Evolutionary conservation across 1,284 basidiomycete species (phyloP).

Genomic region (Amylostereum areolatum): DNA sequence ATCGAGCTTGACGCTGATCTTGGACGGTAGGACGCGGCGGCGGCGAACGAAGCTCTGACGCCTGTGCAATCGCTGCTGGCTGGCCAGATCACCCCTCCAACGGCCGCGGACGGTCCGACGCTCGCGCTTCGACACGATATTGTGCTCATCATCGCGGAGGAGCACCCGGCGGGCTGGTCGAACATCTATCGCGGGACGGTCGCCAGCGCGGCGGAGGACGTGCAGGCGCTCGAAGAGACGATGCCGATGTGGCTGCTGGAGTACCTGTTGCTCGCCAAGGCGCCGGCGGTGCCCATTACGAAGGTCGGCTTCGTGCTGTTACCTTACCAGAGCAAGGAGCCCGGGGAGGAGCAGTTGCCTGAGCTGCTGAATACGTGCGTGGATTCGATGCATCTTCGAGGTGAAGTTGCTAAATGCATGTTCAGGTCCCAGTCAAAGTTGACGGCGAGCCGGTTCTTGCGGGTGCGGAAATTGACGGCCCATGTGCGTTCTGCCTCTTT

Average conservation of each 20-base stretch:
- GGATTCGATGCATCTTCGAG: slow-evolving; percentile 5
- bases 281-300: slow-evolving; percentile 38
- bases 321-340: slow-evolving; percentile 61
- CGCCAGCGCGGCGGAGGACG: slow-evolving; percentile 58
- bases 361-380: slow-evolving; percentile 73
- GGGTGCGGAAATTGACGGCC: slow-evolving; percentile 76
- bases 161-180: slow-evolving; percentile 73
- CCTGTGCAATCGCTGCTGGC: slow-evolving; percentile 65
- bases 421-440: slow-evolving; percentile 73
- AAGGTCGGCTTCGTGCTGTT: slow-evolving; percentile 89
- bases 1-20: too few species aligned
- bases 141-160: slow-evolving; percentile 78
- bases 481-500: slow-evolving; percentile 54
- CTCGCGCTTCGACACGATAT: slow-evolving; percentile 61
- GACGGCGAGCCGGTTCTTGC: slow-evolving; percentile 81
- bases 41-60: slow-evolving; percentile 25
- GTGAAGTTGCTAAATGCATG: slow-evolving; percentile 3
- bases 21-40: too few species aligned
- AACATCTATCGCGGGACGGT: slow-evolving; percentile 75
- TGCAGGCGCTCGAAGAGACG: slow-evolving; percentile 64
- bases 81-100: slow-evolving; percentile 64
- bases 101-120: slow-evolving; percentile 68
- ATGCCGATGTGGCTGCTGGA: slow-evolving; percentile 90
- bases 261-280: slow-evolving; percentile 72
- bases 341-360: slow-evolving; percentile 54